Evolutionary conservation across 129 eudicot species (phyloP), one percentile per base, ranked within the genome.

Genomic region (Tagetes patula): DNA sequence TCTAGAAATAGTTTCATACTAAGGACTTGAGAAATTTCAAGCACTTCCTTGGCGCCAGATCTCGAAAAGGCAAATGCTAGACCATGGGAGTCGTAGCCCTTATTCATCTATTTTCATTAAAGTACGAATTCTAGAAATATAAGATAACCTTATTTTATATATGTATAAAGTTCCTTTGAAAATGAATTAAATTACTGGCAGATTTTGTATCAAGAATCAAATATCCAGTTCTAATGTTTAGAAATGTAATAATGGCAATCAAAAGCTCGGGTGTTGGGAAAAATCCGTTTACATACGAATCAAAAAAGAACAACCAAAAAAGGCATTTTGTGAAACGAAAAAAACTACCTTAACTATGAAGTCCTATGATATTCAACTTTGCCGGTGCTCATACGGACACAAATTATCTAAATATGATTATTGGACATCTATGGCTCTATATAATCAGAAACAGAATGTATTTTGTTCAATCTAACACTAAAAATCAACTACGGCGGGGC

Each of bases 131-230:
- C 10, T 20, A 53, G 60, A 27, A 55, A 11, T 55, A 27, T 30
- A 27, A 27, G 8, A 4, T 8, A n/a, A 14, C 12, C 7, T 31
- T 6, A 12, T 2, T 27, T 55, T 6, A 30, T 55, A 14, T 27
- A 31, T 31, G 34, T 55, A 55, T 3, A 55, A 8, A 8, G 13
- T 11, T 7, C 1, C 5, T 55, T 55, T 7, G 11, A 55, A 0
- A 55, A 30, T 55, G 62, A 55, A 30, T 30, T 55, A 55, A 14
- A 12, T 31, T 6, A 55, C 58, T 2, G 31, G 14, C 1, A 52
- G 31, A 52, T n/a, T 55, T 55, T 55, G 62, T 55, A 55, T 55
- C 34, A 55, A 55, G 62, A 55, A 55, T 55, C 62, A 55, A 4
- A 53, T 37, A 70, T 37, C 53, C 49, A 39, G 32, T 48, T 48